These are phyloP conservation scores for Tricholoma furcatifolium DNA, from an alignment of 768 basidiomycete genomes.

Conservation along the genomic window DNA sequence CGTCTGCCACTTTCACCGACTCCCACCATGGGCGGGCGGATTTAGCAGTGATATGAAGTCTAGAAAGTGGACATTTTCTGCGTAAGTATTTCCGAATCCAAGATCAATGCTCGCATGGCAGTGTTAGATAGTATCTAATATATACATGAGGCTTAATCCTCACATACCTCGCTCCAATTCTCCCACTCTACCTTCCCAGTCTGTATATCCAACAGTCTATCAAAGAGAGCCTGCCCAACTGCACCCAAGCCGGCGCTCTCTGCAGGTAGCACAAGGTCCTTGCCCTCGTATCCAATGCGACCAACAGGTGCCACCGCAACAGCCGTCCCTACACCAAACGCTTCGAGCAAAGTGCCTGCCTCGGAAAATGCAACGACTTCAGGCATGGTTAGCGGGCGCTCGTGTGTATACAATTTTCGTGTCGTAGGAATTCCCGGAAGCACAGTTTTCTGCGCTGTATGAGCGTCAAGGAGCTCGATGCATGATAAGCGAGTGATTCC, in stretches of 20 bases:
- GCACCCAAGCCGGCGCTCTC: conserved; percentile 45
- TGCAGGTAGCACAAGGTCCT: conserved; percentile 49
- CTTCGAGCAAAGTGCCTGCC: conserved; percentile 63
- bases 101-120: too few relatives aligned
- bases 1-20: too few relatives aligned
- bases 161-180: conserved; percentile 57
- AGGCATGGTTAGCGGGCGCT: conserved; percentile 57
- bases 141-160: background rate
- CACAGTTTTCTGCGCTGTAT: conserved; percentile 44
- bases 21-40: too few relatives aligned
- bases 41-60: too few relatives aligned
- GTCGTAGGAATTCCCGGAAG: conserved; percentile 40
- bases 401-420: conserved; percentile 43
- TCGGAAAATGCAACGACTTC: conserved; percentile 48
- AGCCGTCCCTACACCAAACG: conserved; percentile 79
- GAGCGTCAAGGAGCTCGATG: conserved; percentile 61
- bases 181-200: conserved; percentile 62
- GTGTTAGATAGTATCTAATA: too few relatives aligned
- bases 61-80: too few relatives aligned
- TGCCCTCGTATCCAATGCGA: conserved; percentile 50
- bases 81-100: too few relatives aligned
- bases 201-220: conserved; percentile 68
- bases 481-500: conserved; percentile 88
- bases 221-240: conserved; percentile 64
- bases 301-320: conserved; percentile 65